Percentiles rank a stretch among this genome's conserved stretches.
phyloP scores from a whole-genome alignment of 2,329 filamentous ascomycete genomes.

The Fusarium sp. region DNA sequence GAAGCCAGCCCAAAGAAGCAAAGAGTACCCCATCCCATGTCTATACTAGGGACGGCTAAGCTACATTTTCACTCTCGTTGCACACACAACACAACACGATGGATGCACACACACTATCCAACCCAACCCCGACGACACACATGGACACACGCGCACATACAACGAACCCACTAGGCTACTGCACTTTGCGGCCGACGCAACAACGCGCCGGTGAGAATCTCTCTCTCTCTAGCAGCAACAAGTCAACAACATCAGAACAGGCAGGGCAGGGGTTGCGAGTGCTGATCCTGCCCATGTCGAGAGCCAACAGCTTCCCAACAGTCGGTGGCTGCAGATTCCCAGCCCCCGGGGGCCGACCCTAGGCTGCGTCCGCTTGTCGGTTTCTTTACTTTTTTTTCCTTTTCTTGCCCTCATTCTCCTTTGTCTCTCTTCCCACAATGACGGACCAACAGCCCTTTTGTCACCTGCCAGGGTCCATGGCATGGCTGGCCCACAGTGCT shows the following conservation, averaged over 20 bases:
- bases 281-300: slow-evolving; percentile 32
- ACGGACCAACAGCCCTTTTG: slow-evolving; percentile 40
- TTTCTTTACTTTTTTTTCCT: neutral
- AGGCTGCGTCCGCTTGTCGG: slow-evolving; percentile 25
- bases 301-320: slow-evolving; percentile 36
- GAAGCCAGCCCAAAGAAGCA: neutral
- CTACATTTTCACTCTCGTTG: neutral
- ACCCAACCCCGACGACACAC: slow-evolving; percentile 5
- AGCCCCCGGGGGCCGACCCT: slow-evolving; percentile 41
- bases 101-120: neutral
- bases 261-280: slow-evolving; percentile 30
- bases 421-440: slow-evolving; percentile 24
- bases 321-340: slow-evolving; percentile 37
- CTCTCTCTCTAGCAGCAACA: slow-evolving; percentile 1
- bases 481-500: slow-evolving; percentile 15
- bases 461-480: slow-evolving; percentile 18
- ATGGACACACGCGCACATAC: neutral
- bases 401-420: neutral
- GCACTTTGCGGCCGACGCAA: slow-evolving; percentile 30
- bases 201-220: slow-evolving; percentile 25
- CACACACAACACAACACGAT: neutral
- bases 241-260: neutral
- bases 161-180: slow-evolving; percentile 7
- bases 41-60: slow-evolving; percentile 21
- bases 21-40: neutral